phyloP scores from a whole-genome alignment of 2,329 filamentous ascomycete species.

The Colletotrichum sp. region DNA sequence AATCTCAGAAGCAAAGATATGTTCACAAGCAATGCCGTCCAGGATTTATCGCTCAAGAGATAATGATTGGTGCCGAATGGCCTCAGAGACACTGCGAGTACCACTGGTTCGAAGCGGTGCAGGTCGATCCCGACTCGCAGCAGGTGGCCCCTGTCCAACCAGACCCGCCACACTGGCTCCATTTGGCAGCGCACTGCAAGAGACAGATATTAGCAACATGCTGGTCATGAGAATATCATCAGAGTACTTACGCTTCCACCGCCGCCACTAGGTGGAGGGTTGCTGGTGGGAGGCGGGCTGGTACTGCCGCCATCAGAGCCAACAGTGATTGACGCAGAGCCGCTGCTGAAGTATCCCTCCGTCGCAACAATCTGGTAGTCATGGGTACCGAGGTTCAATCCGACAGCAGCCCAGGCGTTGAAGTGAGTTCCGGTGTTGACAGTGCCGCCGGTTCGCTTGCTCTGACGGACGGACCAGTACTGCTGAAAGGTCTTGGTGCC shows the following conservation, averaged over 20 bases:
- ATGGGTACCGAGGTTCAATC: conserved; percentile 52
- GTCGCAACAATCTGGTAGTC: conserved; percentile 59
- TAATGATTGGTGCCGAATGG: too few relatives aligned
- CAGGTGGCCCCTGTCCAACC: conserved; percentile 27
- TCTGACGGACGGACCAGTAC: conserved; percentile 54
- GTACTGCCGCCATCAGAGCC: not conserved
- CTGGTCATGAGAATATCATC: rapidly evolving
- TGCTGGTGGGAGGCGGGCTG: not conserved
- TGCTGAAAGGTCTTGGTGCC: conserved; percentile 59
- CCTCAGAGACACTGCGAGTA: conserved; percentile 28
- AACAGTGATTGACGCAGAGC: conserved; percentile 27
- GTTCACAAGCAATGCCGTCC: too few relatives aligned
- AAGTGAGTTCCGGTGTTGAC: conserved; percentile 59
- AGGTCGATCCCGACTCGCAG: conserved; percentile 27
- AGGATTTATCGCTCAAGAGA: too few relatives aligned
- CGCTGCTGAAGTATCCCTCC: conserved; percentile 48
- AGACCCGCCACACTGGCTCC: conserved; percentile 26
- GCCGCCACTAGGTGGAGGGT: conserved; percentile 1
- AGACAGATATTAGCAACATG: rapidly evolving
- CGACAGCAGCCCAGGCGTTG: conserved; percentile 54
- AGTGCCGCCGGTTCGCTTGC: conserved; percentile 55
- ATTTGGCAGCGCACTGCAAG: conserved; percentile 22
- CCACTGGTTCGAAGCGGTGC: conserved; percentile 25
- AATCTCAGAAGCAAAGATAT: too few relatives aligned
- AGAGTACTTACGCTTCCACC: not conserved